Conservation (phyloP, 2,329 filamentous ascomycete species). For the Paecilomyces fulvus region DNA sequence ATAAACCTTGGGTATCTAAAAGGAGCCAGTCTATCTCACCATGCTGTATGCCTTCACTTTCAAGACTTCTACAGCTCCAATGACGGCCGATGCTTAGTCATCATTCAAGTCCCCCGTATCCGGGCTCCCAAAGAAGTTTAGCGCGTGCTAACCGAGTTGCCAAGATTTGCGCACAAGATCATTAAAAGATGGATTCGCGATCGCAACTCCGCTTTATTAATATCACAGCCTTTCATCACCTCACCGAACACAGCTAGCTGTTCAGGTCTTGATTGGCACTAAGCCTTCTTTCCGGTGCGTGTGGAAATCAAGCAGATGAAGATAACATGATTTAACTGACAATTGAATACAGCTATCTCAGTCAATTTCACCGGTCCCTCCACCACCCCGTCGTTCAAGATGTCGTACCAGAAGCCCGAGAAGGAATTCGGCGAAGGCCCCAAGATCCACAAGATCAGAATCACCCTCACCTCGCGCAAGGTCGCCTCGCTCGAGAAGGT, state of each 20-base stretch:
- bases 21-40: neutral
- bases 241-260: conserved; percentile 66
- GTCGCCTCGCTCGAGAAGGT: conserved; percentile 96
- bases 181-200: neutral
- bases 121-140: conserved; percentile 8
- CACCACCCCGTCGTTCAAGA: conserved; percentile 44
- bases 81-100: conserved; percentile 6
- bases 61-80: conserved; percentile 11
- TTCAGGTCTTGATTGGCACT: conserved; percentile 73
- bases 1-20: neutral
- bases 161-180: conserved; percentile 12
- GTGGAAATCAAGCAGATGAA: conserved; percentile 3
- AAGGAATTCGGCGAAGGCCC: conserved; percentile 89
- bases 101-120: neutral
- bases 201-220: neutral
- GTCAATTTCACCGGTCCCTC: conserved; percentile 12
- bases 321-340: neutral
- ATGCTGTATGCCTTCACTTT: conserved; percentile 12
- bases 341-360: conserved; percentile 7
- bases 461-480: conserved; percentile 93
- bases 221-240: conserved; percentile 57
- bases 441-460: conserved; percentile 97
- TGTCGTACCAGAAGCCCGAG: conserved; percentile 94
- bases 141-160: conserved; percentile 20
- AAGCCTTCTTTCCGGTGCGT: conserved; percentile 19